A percentile compares a stretch with the other conserved stretches of the same genome.
Evolutionary conservation across 139 green algal species (phyloP).

Genomic region (Coccomyxa sp.): DNA sequence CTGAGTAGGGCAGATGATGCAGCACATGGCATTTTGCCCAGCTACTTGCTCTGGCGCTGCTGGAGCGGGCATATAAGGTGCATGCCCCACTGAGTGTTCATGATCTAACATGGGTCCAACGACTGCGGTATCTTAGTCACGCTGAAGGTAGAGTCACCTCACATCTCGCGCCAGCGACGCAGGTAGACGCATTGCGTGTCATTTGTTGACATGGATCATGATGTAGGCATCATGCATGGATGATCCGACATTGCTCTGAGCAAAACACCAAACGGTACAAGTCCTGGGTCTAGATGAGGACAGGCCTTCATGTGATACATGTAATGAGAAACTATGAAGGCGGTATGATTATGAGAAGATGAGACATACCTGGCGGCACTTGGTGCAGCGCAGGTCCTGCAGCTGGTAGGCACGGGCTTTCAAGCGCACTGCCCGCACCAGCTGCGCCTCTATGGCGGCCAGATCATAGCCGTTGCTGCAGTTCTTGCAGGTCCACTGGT

Average conservation of each 20-base stretch:
- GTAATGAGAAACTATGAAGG: background rate
- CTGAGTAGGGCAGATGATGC: no score
- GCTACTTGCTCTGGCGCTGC: no score
- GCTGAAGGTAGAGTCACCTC: no score
- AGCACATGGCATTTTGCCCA: no score
- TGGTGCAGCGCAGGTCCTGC: constrained; percentile 82
- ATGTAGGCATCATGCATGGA: background rate
- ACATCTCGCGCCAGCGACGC: no score
- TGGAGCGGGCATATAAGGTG: no score
- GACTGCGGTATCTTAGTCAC: no score
- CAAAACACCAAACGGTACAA: background rate
- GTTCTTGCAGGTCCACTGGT: constrained; percentile 39
- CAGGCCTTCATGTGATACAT: background rate
- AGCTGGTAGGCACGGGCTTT: constrained; percentile 64
- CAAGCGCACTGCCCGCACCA: constrained; percentile 50
- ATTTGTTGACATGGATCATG: background rate
- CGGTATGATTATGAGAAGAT: background rate
- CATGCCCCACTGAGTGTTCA: no score
- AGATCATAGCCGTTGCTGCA: constrained; percentile 61
- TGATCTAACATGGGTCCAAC: no score
- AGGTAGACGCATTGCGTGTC: background rate
- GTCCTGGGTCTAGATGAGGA: background rate
- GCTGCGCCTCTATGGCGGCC: constrained; percentile 56
- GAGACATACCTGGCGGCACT: constrained; percentile 55
- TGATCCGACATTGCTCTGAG: background rate